A percentile compares a stretch with the other conserved stretches of the same genome.
Evolutionary conservation across 805 yeast species (phyloP).

Genomic region (Wickerhamomyces bovis): DNA sequence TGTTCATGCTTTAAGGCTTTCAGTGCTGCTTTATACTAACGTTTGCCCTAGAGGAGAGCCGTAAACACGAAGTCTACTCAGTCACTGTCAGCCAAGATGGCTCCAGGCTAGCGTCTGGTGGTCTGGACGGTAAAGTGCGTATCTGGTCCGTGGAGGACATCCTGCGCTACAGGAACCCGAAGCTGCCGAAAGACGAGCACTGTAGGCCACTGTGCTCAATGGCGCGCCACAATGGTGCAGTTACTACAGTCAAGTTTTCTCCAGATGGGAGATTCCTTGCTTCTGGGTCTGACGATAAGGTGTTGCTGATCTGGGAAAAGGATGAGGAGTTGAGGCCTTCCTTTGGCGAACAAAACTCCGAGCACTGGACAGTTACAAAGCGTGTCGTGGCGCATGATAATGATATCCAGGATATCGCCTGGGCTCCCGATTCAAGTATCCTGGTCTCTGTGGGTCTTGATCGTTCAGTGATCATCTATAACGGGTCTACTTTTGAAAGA

Average conservation of each 20-base stretch:
- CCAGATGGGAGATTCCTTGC: constrained; percentile 91
- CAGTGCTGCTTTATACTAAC: neutral
- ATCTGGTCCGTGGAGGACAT: constrained; percentile 75
- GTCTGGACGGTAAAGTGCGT: constrained; percentile 84
- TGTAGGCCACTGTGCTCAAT: constrained; percentile 74
- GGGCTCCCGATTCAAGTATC: constrained; percentile 93
- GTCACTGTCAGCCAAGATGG: constrained; percentile 80
- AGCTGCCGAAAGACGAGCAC: constrained; percentile 24
- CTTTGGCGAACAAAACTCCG: constrained; percentile 75
- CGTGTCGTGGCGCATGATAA: constrained; percentile 95
- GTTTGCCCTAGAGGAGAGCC: constrained; percentile 56
- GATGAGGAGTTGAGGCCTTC: constrained; percentile 59
- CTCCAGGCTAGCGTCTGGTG: constrained; percentile 84
- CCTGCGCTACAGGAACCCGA: constrained; percentile 27
- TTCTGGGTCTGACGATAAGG: constrained; percentile 92
- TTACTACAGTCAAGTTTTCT: constrained; percentile 86
- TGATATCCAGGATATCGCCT: constrained; percentile 95
- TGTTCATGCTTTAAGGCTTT: constrained; percentile 13
- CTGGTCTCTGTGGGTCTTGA: constrained; percentile 93
- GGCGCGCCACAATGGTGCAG: constrained; percentile 96
- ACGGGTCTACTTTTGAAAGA: constrained; percentile 84
- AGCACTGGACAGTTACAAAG: constrained; percentile 92
- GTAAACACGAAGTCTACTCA: constrained; percentile 80
- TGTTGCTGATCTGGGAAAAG: constrained; percentile 86
- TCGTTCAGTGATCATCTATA: constrained; percentile 89